Base-by-base conservation (phyloP, 192 early-diverging fungal genomes). In the Allomyces arbusculus region DNA sequence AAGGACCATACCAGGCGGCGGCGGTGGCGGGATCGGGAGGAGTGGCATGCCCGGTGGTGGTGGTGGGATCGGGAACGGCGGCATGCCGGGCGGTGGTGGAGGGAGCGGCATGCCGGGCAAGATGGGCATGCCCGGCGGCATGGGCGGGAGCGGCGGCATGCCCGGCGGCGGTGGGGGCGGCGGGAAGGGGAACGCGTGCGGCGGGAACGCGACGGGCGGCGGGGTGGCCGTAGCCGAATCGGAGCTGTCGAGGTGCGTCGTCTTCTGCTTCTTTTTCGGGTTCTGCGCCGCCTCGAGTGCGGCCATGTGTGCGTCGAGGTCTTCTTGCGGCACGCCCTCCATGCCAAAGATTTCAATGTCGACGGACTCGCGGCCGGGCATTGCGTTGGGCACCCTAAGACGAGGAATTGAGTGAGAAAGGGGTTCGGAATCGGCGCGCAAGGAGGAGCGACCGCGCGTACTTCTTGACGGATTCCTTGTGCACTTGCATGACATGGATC, bases 261-360 rank as follows among this genome's bases (percentile, higher is more conserved):
- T 58, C 50, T 20, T 58, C 16, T n/a, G 50, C 12, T 14, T n/a
- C 50, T 58, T 58, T n/a, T 58, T 58, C 16, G 16, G 50, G 12
- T 14, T n/a, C 12, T 14, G 50, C 50, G 12, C 50, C 16, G 16
- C 50, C 16, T 58, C 50, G 50, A 58, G 12, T 16, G 12, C 20
- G 65, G 75, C 68, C 70, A 82, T 80, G 68, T 94, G 87, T 1
- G 83, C 86, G 7, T 77, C 69, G 12, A 86, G 69, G 75, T 97
- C 94, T 44, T 81, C 82, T 28, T 79, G 78, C 23, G 94, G 94
- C 62, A 97, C 86, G 0, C 92, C 92, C 67, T 86, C 82, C 87
- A 92, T 97, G 24, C 92, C 94, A 73, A 93, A 95, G 62, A 97
- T 93, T 67, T 95, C 92, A 64, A 91, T 77, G 40, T 97, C 90